Conservation (phyloP, 805 yeast species). For the Teunomyces cretensis region DNA sequence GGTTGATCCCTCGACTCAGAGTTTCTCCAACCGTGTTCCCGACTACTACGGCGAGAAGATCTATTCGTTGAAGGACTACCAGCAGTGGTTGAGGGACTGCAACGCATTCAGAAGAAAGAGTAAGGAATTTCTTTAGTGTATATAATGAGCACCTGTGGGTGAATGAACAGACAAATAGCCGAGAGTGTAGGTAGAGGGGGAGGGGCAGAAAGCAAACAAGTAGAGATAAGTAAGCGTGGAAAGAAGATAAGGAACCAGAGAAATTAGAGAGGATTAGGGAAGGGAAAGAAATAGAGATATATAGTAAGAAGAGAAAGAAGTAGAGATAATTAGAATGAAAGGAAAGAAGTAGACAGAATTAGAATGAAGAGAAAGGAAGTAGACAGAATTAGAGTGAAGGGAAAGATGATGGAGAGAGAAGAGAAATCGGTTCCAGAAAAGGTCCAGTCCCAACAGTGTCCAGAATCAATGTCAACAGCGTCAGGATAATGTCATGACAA, state of each 20-base stretch:
- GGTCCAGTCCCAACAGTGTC: too few species aligned
- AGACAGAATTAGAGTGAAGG: not conserved
- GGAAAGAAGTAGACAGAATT: not conserved
- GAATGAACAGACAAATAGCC: too few species aligned
- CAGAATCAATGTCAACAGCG: too few species aligned
- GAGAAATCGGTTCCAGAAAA: too few species aligned
- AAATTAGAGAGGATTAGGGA: too few species aligned
- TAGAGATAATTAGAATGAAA: not conserved
- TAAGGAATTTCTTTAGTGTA: constrained; percentile 61
- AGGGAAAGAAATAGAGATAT: not conserved
- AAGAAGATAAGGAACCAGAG: too few species aligned
- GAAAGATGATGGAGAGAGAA: not conserved
- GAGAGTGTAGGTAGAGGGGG: too few species aligned
- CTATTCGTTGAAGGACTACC: constrained; percentile 78
- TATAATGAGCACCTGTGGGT: not conserved
- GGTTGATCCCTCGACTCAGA: constrained; percentile 89
- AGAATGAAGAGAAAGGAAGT: not conserved
- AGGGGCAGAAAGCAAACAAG: too few species aligned
- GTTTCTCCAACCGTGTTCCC: constrained; percentile 94
- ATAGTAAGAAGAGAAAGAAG: not conserved
- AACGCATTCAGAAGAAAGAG: constrained; percentile 85
- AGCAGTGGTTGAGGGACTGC: constrained; percentile 95
- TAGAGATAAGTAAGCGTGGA: too few species aligned
- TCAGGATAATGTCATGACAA: too few species aligned
- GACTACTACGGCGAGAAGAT: constrained; percentile 98